phyloP scores from a whole-genome alignment of 2,329 filamentous ascomycete species.

The Colletotrichum cuscutae region DNA sequence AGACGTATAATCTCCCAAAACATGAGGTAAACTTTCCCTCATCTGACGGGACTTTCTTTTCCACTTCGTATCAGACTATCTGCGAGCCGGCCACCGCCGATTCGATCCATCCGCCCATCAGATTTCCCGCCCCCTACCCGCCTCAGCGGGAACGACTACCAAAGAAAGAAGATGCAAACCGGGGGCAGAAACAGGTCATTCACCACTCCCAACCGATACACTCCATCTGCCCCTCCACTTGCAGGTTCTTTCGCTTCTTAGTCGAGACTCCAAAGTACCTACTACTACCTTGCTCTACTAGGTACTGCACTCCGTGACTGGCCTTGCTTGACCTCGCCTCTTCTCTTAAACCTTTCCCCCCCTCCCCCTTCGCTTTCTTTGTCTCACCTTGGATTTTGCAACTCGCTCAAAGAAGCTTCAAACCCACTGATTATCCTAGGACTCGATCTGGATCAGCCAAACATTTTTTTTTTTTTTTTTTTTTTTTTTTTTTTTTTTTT shows the following conservation, averaged over 20 bases:
- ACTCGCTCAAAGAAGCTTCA: conserved; percentile 19
- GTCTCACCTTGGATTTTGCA: conserved; percentile 28
- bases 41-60: neutral
- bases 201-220: neutral
- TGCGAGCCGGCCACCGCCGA: neutral
- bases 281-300: neutral
- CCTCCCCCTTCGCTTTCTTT: conserved; percentile 15
- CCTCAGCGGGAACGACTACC: neutral
- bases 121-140: too few species aligned
- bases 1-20: neutral
- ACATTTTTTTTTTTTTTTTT: neutral
- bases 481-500: too few species aligned
- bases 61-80: neutral
- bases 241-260: neutral
- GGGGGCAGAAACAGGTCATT: neutral
- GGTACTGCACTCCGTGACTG: too few species aligned
- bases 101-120: neutral
- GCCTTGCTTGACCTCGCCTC: conserved; percentile 4
- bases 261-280: neutral
- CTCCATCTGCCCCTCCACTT: neutral
- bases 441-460: neutral
- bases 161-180: neutral
- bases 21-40: conserved; percentile 7
- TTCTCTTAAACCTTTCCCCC: conserved; percentile 5
- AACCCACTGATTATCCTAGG: neutral